Percentiles rank a stretch among this genome's conserved stretches.
Evolutionary conservation across 371 early-diverging fungal genomes (phyloP).

Genomic region (Syncephalis plumigaleata): DNA sequence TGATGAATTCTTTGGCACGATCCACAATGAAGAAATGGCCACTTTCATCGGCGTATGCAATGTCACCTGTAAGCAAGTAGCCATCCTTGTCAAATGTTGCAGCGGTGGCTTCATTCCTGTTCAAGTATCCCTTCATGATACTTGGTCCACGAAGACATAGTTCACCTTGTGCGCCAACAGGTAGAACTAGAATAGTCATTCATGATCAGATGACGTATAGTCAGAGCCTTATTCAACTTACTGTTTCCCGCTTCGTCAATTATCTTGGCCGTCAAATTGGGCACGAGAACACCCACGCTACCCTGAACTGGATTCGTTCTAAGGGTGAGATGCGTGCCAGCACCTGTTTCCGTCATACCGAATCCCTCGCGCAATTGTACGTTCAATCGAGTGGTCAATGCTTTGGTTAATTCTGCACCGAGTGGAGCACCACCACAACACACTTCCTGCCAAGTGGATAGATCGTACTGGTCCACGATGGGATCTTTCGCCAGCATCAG

Average conservation of each 20-base stretch:
- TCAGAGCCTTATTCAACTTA: slow-evolving; percentile 2
- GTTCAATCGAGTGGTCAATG: slow-evolving; percentile 26
- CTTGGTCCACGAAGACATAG: slow-evolving; percentile 65
- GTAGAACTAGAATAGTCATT: slow-evolving; percentile 28
- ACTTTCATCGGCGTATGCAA: slow-evolving; percentile 38
- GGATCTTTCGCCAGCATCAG: slow-evolving; percentile 41
- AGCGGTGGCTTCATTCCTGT: slow-evolving; percentile 44
- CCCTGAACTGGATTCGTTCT: slow-evolving; percentile 20
- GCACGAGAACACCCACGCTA: slow-evolving; percentile 43
- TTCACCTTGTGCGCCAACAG: slow-evolving; percentile 45
- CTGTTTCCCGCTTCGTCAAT: slow-evolving; percentile 22
- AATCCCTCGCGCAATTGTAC: slow-evolving; percentile 49
- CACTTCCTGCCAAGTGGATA: slow-evolving; percentile 32
- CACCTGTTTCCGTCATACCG: slow-evolving; percentile 57
- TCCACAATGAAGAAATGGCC: slow-evolving; percentile 37
- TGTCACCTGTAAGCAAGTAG: slow-evolving; percentile 73
- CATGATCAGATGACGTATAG: slow-evolving; percentile 8
- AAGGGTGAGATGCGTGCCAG: slow-evolving; percentile 19
- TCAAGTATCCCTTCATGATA: slow-evolving; percentile 56
- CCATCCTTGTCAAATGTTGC: slow-evolving; percentile 42
- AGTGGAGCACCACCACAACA: slow-evolving; percentile 71
- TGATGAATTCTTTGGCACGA: slow-evolving; percentile 39
- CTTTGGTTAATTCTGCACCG: slow-evolving; percentile 28
- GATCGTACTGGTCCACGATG: slow-evolving; percentile 36
- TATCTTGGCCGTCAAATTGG: slow-evolving; percentile 48